Base-by-base conservation (phyloP, 2,329 filamentous ascomycete species). In the Apiospora marii region DNA sequence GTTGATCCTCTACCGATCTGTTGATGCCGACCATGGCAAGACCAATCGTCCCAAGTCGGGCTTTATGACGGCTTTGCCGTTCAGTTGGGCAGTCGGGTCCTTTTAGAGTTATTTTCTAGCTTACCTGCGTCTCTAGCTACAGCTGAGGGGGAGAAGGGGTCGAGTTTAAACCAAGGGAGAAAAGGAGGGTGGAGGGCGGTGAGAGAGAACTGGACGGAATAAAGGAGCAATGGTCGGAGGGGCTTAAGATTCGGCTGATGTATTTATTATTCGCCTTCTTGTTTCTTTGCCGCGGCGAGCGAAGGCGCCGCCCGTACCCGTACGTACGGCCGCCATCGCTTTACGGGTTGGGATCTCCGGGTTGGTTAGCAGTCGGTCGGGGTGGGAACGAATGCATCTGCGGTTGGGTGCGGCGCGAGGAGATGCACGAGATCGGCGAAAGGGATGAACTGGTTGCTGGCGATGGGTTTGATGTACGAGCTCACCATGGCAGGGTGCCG, bases 51-150 rank as follows among this genome's bases (percentile, higher is more conserved):
- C 10, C 37, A 41, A 41, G 37, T 41, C 5, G 7, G 19, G 16
- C 8, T 22, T 22, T 48, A 48, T 16, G 19, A 48, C 46, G 46
- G 46, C 8, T 22, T 22, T 48, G 46, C 46, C 46, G 19, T 48
- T 48, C 16, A 14, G 7, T 22, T 22, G n/a, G 19, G n/a, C 48
- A 51, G 27, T 30, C 27, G 27, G 27, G 49, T 8, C n/a, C 49
- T n/a, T 64, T 64, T 64, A 64, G 58, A 64, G 58, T 64, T 64
- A n/a, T 64, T 64, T 64, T 64, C 19, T 37, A 37, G 16, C 19
- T 64, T 64, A 41, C 22, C 22, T 49, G 22, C 46, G 46, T 48
- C 58, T 41, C 30, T 61, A 37, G 19, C 30, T 34, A 41, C n/a
- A n/a, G n/a, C 19, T 41, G 46, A 58, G 10, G 19, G 7, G 12